A percentile compares a stretch with the other conserved stretches of the same genome.
Conservation (phyloP, 1,139 yeast genomes). For the Taphrina deformans region DNA sequence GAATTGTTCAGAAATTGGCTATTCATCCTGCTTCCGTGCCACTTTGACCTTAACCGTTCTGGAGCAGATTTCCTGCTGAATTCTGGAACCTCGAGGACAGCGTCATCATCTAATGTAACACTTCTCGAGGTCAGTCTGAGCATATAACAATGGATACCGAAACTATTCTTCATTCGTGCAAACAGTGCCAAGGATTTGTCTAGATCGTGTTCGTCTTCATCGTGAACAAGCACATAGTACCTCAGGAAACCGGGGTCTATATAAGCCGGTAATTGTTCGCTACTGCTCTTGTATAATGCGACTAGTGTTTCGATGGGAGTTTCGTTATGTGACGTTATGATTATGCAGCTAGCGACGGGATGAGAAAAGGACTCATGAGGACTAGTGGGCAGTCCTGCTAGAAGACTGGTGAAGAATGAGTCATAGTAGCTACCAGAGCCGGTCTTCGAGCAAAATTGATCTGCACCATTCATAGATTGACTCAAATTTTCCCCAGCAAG, state of each 20-base stretch:
- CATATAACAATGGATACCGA: slow-evolving; percentile 42
- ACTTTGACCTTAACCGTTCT: slow-evolving; percentile 34
- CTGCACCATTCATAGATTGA: background rate
- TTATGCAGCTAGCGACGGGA: slow-evolving; percentile 76
- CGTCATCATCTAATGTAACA: slow-evolving; percentile 8
- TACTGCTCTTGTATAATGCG: slow-evolving; percentile 44
- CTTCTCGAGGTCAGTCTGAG: slow-evolving; percentile 17
- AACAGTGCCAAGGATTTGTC: slow-evolving; percentile 40
- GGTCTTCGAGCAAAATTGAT: background rate
- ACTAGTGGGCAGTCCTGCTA: slow-evolving; percentile 63
- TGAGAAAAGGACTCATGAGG: slow-evolving; percentile 90
- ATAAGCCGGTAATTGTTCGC: slow-evolving; percentile 44
- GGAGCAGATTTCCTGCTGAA: slow-evolving; percentile 37
- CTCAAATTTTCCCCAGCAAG: slow-evolving; percentile 11
- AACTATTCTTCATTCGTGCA: slow-evolving; percentile 39
- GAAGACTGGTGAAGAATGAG: slow-evolving; percentile 56
- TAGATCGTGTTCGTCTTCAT: slow-evolving; percentile 45
- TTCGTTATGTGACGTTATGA: slow-evolving; percentile 53
- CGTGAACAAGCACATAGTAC: slow-evolving; percentile 48
- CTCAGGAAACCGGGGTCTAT: slow-evolving; percentile 47
- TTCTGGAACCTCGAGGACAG: slow-evolving; percentile 24
- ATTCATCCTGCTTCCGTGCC: slow-evolving; percentile 21
- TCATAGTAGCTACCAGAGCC: slow-evolving; percentile 31
- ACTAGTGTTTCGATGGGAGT: slow-evolving; percentile 57
- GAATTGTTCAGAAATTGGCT: slow-evolving; percentile 14